Base-by-base conservation (phyloP, 2,329 filamentous ascomycete genomes). In the Calonectria multiphialidica region DNA sequence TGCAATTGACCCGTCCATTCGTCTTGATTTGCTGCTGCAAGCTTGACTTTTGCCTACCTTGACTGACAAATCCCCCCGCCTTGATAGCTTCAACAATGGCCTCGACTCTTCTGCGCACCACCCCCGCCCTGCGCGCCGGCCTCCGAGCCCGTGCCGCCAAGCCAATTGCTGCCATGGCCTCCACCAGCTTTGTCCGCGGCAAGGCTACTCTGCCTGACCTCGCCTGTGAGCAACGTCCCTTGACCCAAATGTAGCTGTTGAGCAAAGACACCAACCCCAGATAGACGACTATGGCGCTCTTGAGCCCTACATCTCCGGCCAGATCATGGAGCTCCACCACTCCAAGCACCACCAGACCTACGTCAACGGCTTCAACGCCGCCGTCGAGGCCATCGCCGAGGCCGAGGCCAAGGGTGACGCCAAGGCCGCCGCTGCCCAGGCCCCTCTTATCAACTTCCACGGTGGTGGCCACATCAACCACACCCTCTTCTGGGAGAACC, bases 251-350 rank as follows among this genome's bases (percentile, higher is more conserved):
- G 30, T 35, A 12, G 25, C 25, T 53, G 42, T 30, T 25, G n/a
- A 71, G 59, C 55, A 57, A 62, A 12, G 66, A 59, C 18, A 45
- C 33, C 44, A n/a, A 42, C 18, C 30, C 18, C 3, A 59, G 53
- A 59, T 77, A 98, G 96, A 98, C 84, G 97, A 98, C 89, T 99
- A 98, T 85, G 95, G 93, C 83, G 97, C 96, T 65, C 95, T 99
- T 80, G 97, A 99, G 88, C 91, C 91, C 63, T 82, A 88, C 81
- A 92, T 98, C 87, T 96, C 93, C 61, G 93, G 94, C 84, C 92
- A 97, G 87, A 98, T 98, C 88, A 98, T 98, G 96, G 94, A 98
- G 88, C 91, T 98, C 55, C 96, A 98, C 89, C 94, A 98, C 91
- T 93, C 91, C 87, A 96, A 95, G 86, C 95, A 98, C 90, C 96